Base-by-base conservation (phyloP, 306 rosid species). In the Corylus avellana region DNA sequence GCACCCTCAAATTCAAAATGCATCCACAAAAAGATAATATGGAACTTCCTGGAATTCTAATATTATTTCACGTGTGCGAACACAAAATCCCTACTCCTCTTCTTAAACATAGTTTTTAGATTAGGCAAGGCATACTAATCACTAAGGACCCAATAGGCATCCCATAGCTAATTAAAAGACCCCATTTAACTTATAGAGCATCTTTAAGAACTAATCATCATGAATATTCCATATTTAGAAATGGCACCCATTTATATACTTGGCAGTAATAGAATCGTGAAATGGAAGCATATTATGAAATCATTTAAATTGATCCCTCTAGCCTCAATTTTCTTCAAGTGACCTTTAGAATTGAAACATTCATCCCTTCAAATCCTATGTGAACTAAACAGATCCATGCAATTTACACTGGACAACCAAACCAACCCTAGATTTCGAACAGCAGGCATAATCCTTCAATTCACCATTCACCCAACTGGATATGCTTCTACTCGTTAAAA, bases 1-100 rank as follows among this genome's bases (percentile, higher is more conserved):
- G 70, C n/a, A 35, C n/a, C 70, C 46, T 64, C n/a, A 64, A 35
- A 32, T 64, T 35, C 47, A 42, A 64, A 64, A 64, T 64, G 22
- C 37, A 61, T 27, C 32, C 13, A 1, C 12, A 32, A 35, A 3
- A 58, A 58, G 27, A 35, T 35, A 8, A 18, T 18, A 5, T 54
- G 8, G 22, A 54, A 54, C 69, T 62, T 29, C 69, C 17, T 27
- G 25, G 44, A 14, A 62, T 62, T 62, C 1, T 37, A 67, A 42
- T 3, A 4, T 39, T 14, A 39, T 18, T 39, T 39, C 72, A 67
- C 8, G 3, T 18, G 18, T 8, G 16, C 14, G 2, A 14, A 37
- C 17, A 4, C 48, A 68, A 9, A 39, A 18, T 0, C 10, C 50
- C 72, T 16, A 32, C 47, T 32, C 3, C 18, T 67, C 39, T 29